Evolutionary conservation across 208 protist genomes (phyloP), one percentile per base, ranked within the genome.

Genomic region (Herpetomonas tarakana): DNA sequence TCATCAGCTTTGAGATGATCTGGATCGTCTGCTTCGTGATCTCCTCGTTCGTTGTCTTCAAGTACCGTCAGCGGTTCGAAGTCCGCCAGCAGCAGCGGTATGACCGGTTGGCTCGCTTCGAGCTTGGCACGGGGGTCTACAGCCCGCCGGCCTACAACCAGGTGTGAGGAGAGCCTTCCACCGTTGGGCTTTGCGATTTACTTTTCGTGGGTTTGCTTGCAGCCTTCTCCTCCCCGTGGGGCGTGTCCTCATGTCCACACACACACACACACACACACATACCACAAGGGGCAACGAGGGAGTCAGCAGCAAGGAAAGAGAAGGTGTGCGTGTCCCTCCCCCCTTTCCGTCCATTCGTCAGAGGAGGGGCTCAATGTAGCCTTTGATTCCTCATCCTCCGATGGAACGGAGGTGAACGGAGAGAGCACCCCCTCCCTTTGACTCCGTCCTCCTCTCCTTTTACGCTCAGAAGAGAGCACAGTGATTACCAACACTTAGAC

Each of bases 1-100:
- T 91, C 71, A 56, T 81, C 0, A 21, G 78, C 18, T 88, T 88
- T 46, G 65, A 88, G 39, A 26, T 84, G 2, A 57, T 86, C n/a
- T 74, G 55, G 25, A 39, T 57, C 11, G 58, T 64, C 26, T 38
- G 81, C 1, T 83, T 78, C 14, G 47, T 52, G 12, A 26, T 82
- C 14, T 88, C 71, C 58, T 71, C 57, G 21, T 66, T 79, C 26
- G 53, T 64, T 14, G 58, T 86, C 2, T 62, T 41, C 35, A 41
- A 41, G 14, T 41, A 18, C 14, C 35, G 35, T 14, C 35, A 14
- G 9, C 35, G 14, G 11, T 69, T 65, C 0, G 86, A 91, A 26
- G 44, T 53, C 4, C 77, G 83, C 1, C 54, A 68, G 3, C 71
- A 76, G 45, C 81, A 87, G 52, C 68, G 83, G 11, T 87, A 88